These are phyloP conservation scores for Capsella rubella DNA, from an alignment of 441 rosid genomes.

Conservation along the genomic window DNA sequence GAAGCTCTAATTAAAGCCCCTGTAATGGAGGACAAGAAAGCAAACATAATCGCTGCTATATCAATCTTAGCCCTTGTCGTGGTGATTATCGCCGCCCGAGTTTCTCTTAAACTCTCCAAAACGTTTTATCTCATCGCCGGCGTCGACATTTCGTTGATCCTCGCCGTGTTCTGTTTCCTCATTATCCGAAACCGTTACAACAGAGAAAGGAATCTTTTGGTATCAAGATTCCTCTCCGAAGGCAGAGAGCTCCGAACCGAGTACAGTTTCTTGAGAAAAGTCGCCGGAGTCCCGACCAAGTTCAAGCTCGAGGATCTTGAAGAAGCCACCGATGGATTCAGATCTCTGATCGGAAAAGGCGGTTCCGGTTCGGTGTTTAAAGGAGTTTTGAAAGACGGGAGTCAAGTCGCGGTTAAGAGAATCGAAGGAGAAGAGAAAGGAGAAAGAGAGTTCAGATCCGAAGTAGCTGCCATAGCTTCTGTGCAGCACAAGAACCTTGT, in stretches of 20 bases:
- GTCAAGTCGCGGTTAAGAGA: conserved; percentile 73
- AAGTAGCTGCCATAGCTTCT: conserved; percentile 85
- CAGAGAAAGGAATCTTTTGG: conserved; percentile 52
- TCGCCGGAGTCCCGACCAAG: conserved; percentile 75
- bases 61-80: conserved; percentile 47
- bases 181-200: conserved; percentile 55
- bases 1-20: conserved; percentile 35
- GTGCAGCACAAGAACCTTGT: conserved; percentile 80
- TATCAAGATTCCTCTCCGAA: conserved; percentile 53
- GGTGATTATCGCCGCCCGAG: conserved; percentile 53
- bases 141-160: conserved; percentile 63
- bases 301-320: conserved; percentile 72
- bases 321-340: conserved; percentile 78
- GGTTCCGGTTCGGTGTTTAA: conserved; percentile 76
- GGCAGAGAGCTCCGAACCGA: conserved; percentile 78
- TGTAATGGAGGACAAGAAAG: conserved; percentile 81
- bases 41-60: conserved; percentile 50
- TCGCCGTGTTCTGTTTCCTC: conserved; percentile 58
- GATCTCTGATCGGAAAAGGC: conserved; percentile 63
- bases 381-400: conserved; percentile 74
- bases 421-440: conserved; percentile 77
- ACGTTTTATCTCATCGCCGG: conserved; percentile 72
- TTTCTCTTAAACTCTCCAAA: conserved; percentile 59
- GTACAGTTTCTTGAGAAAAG: conserved; percentile 81
- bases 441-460: conserved; percentile 72